Percentiles rank a stretch among this genome's conserved stretches.
Evolutionary conservation across 1,284 basidiomycete genomes (phyloP).

Genomic region (Cryptococcus wingfieldii): DNA sequence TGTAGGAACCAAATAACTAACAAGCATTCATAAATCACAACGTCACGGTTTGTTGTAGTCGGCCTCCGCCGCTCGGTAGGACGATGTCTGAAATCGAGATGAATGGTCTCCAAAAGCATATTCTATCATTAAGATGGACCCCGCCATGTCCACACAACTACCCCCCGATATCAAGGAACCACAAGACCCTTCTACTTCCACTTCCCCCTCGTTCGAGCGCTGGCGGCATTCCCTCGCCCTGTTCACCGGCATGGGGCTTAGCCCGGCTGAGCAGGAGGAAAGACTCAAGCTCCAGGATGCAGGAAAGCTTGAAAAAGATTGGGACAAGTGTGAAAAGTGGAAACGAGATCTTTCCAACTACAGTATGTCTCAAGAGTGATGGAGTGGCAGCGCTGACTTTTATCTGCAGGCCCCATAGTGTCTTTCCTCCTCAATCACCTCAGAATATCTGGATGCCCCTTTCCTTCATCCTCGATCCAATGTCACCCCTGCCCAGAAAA

Average conservation of each 20-base stretch:
- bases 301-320: slow-evolving; percentile 43
- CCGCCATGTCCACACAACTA: no score
- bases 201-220: slow-evolving; percentile 38
- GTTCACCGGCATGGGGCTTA: slow-evolving; percentile 49
- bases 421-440: slow-evolving; percentile 87
- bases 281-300: slow-evolving; percentile 23
- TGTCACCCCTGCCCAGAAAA: slow-evolving; percentile 74
- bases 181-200: background rate
- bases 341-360: slow-evolving; percentile 49
- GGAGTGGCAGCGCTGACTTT: background rate
- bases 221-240: slow-evolving; percentile 46
- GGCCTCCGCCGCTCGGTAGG: background rate
- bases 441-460: slow-evolving; percentile 61
- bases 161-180: background rate
- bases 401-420: slow-evolving; percentile 65
- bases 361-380: slow-evolving; percentile 40
- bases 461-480: slow-evolving; percentile 63
- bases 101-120: background rate
- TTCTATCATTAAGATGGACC: background rate
- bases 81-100: background rate
- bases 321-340: slow-evolving; percentile 52
- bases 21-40: no score
- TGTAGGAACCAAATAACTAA: no score
- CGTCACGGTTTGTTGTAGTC: no score
- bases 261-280: slow-evolving; percentile 35